These are phyloP conservation scores for Pseudopithomyces chartarum DNA, from an alignment of 2,329 filamentous ascomycete species.

Conservation along the genomic window DNA sequence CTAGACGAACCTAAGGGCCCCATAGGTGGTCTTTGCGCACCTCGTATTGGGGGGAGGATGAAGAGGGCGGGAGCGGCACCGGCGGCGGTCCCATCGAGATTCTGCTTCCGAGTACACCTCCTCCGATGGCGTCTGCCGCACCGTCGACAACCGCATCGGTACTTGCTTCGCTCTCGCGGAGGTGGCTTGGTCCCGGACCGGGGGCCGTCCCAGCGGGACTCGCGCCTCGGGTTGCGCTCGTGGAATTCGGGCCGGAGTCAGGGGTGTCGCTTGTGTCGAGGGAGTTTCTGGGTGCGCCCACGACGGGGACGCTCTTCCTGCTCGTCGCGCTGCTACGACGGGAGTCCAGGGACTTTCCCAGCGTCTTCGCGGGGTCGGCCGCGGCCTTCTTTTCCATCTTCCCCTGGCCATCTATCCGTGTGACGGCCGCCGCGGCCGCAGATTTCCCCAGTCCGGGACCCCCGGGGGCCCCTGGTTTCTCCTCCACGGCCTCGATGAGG, in stretches of 20 bases:
- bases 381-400: constrained; percentile 56
- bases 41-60: constrained; percentile 48
- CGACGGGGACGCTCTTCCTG: constrained; percentile 68
- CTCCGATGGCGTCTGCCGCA: constrained; percentile 27
- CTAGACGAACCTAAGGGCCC: constrained; percentile 47
- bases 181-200: constrained; percentile 38
- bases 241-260: constrained; percentile 33
- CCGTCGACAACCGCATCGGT: constrained; percentile 20
- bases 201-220: constrained; percentile 31
- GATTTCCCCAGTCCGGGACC: constrained; percentile 91
- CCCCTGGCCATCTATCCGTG: constrained; percentile 83
- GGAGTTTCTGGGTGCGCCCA: constrained; percentile 31
- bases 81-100: no score
- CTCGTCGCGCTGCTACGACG: constrained; percentile 86
- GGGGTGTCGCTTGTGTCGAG: constrained; percentile 30
- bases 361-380: constrained; percentile 55
- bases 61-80: no score
- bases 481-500: constrained; percentile 88
- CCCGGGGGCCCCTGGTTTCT: constrained; percentile 85
- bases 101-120: no score
- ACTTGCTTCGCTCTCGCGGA: constrained; percentile 38
- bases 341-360: constrained; percentile 86
- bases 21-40: constrained; percentile 52
- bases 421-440: constrained; percentile 82
- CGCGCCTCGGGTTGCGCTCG: constrained; percentile 35